Evolutionary conservation across 169 alveolate genomes (phyloP).

Genomic region (Plasmodium malariae): DNA sequence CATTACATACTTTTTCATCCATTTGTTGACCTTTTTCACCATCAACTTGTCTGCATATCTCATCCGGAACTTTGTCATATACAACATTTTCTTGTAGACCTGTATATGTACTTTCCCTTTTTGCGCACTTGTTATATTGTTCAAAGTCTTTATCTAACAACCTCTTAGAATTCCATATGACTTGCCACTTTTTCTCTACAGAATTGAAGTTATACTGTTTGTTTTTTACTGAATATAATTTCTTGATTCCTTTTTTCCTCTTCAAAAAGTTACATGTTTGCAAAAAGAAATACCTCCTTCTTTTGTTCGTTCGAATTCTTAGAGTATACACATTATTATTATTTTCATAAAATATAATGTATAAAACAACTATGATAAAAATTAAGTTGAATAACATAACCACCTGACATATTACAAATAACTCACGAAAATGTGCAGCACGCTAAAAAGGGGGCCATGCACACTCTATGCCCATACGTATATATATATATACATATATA

Average conservation of each 20-base stretch:
- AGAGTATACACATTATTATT: background rate
- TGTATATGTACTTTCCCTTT: background rate
- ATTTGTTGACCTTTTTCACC: background rate
- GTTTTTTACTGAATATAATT: too few species aligned
- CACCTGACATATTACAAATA: background rate
- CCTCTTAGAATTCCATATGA: conserved; percentile 49
- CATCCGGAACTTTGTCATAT: background rate
- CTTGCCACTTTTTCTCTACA: conserved; percentile 65
- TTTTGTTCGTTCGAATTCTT: background rate
- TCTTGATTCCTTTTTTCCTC: background rate
- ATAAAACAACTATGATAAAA: background rate
- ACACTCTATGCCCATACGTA: too few species aligned
- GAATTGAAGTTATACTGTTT: conserved; percentile 13
- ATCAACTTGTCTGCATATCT: background rate
- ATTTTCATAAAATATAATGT: background rate
- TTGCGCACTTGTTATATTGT: background rate
- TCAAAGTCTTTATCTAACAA: conserved; percentile 55
- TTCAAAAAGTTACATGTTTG: background rate
- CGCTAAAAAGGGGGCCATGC: too few species aligned
- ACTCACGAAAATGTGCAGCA: too few species aligned
- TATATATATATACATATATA: background rate
- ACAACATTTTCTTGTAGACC: background rate
- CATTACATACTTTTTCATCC: background rate
- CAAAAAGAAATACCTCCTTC: background rate
- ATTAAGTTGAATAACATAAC: background rate